Evolutionary conservation across 163 green algal genomes (phyloP).

Genomic region (Volvox carteri): DNA sequence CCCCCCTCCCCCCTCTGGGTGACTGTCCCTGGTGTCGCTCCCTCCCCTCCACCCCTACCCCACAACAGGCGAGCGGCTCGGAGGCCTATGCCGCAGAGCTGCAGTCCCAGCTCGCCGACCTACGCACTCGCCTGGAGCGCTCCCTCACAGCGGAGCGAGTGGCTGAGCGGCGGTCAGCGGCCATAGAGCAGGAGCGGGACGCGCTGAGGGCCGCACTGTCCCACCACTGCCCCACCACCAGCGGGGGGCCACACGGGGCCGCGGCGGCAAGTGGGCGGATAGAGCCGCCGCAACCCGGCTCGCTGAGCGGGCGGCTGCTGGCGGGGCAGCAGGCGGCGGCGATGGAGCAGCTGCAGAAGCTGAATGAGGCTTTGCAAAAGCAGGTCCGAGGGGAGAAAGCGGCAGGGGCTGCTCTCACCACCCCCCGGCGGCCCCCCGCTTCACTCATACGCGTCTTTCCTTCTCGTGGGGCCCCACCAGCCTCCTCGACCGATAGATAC

Average conservation of each 20-base stretch:
- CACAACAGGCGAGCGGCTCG: slow-evolving; percentile 16
- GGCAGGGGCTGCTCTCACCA: too few species aligned
- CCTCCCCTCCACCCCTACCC: background rate
- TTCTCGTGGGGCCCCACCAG: too few species aligned
- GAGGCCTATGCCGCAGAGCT: slow-evolving; percentile 51
- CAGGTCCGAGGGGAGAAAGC: too few species aligned
- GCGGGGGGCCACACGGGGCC: background rate
- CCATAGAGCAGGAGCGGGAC: slow-evolving; percentile 37
- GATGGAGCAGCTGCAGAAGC: slow-evolving; percentile 29
- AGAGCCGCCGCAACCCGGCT: background rate
- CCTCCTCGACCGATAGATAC: too few species aligned
- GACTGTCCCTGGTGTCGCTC: too few species aligned
- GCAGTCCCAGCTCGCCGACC: slow-evolving; percentile 43
- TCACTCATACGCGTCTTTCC: too few species aligned
- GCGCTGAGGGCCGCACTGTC: slow-evolving; percentile 14
- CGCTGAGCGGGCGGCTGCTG: slow-evolving; percentile 45
- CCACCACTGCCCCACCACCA: background rate
- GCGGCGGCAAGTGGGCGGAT: too few species aligned
- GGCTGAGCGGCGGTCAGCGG: slow-evolving; percentile 19
- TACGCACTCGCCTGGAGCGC: slow-evolving; percentile 22
- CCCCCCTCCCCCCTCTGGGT: too few species aligned
- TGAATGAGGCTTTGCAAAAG: slow-evolving; percentile 29
- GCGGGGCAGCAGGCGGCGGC: slow-evolving; percentile 43
- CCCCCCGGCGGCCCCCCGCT: too few species aligned
- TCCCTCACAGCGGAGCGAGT: slow-evolving; percentile 35